Percentiles rank a stretch among this genome's conserved stretches.
phyloP scores from a whole-genome alignment of 371 early-diverging fungal species.

The Lichtheimia corymbifera region DNA sequence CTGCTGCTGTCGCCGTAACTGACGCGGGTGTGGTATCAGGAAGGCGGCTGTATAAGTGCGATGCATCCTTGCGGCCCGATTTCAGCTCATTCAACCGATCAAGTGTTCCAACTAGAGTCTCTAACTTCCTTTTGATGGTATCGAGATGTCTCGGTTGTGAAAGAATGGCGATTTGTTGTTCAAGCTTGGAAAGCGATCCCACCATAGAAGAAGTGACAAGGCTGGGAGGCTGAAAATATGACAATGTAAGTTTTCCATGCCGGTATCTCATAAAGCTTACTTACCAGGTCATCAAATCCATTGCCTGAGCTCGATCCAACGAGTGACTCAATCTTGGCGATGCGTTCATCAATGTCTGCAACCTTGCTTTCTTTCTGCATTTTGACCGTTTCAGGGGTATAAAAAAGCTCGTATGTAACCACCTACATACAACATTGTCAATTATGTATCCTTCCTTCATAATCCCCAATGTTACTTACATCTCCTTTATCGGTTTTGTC shows the following conservation, averaged over 20 bases:
- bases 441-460: not conserved
- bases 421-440: slow-evolving; percentile 27
- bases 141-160: slow-evolving; percentile 83
- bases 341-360: slow-evolving; percentile 75
- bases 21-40: slow-evolving; percentile 4
- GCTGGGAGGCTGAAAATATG: slow-evolving; percentile 28
- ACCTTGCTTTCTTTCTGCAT: slow-evolving; percentile 62
- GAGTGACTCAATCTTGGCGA: slow-evolving; percentile 76
- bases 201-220: slow-evolving; percentile 55
- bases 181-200: slow-evolving; percentile 72
- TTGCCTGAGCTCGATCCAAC: slow-evolving; percentile 74
- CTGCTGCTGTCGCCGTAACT: slow-evolving; percentile 7
- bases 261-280: not conserved
- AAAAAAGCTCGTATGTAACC: slow-evolving; percentile 78
- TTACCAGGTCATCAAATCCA: slow-evolving; percentile 53
- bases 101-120: slow-evolving; percentile 69
- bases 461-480: slow-evolving; percentile 23
- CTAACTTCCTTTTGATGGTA: slow-evolving; percentile 69
- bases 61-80: slow-evolving; percentile 49
- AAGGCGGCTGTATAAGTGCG: slow-evolving; percentile 24
- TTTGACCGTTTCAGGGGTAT: slow-evolving; percentile 69
- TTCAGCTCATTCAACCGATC: slow-evolving; percentile 76
- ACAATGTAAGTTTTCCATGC: not conserved
- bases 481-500: slow-evolving; percentile 40
- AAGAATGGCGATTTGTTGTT: slow-evolving; percentile 76